A percentile compares a stretch with the other conserved stretches of the same genome.
These are phyloP conservation scores for Ceratobasidium papillatum DNA, from an alignment of 1,284 basidiomycete species.

Conservation along the genomic window DNA sequence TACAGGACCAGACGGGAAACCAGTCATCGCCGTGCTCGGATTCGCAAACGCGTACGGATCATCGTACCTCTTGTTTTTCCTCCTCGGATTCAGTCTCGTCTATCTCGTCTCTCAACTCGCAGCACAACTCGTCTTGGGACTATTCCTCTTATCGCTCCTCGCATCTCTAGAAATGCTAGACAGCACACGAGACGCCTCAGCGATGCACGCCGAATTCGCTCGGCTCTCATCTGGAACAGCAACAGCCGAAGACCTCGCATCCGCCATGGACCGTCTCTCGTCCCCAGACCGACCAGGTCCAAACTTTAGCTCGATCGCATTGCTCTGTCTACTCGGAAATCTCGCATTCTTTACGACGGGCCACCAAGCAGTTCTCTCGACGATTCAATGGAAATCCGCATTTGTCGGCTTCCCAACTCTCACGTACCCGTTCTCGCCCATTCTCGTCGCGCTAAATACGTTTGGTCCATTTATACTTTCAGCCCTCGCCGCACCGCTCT, in stretches of 20 bases:
- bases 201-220: slow-evolving; percentile 52
- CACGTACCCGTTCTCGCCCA: slow-evolving; percentile 76
- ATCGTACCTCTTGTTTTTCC: slow-evolving; percentile 84
- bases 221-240: slow-evolving; percentile 11
- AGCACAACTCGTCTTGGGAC: slow-evolving; percentile 79
- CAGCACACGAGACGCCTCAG: slow-evolving; percentile 74
- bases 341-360: slow-evolving; percentile 88
- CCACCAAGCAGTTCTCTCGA: slow-evolving; percentile 88
- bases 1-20: slow-evolving; percentile 40
- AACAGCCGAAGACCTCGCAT: slow-evolving; percentile 9
- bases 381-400: slow-evolving; percentile 95
- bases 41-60: slow-evolving; percentile 92
- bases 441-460: slow-evolving; percentile 84
- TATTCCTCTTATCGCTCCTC: slow-evolving; percentile 71
- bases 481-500: slow-evolving; percentile 69
- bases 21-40: slow-evolving; percentile 72
- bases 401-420: slow-evolving; percentile 79
- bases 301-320: slow-evolving; percentile 72
- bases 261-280: slow-evolving; percentile 44
- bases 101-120: slow-evolving; percentile 80
- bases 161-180: slow-evolving; percentile 81
- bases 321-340: slow-evolving; percentile 77
- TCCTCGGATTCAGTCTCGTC: slow-evolving; percentile 66
- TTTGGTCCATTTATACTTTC: slow-evolving; percentile 77
- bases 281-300: slow-evolving; percentile 48